Percentiles rank a stretch among this genome's conserved stretches.
Evolutionary conservation across 2,329 filamentous ascomycete species (phyloP).

Genomic region (Teratosphaeria pseudoeucalypti): DNA sequence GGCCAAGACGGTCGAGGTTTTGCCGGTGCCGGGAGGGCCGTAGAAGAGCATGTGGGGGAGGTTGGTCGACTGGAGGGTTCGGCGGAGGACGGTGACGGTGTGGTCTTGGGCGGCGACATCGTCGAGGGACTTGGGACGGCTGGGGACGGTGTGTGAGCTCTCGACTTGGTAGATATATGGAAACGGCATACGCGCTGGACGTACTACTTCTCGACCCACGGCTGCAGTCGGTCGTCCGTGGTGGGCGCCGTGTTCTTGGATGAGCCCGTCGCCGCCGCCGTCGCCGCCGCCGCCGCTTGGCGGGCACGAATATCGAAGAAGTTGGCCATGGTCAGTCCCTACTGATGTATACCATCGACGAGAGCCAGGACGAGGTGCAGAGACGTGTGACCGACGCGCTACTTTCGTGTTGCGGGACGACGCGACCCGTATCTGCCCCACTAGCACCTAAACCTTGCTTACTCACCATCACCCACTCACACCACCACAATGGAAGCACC

Average conservation of each 20-base stretch:
- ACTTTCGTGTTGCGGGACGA: background rate
- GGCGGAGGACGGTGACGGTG: conserved; percentile 82
- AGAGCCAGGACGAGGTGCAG: background rate
- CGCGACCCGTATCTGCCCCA: background rate
- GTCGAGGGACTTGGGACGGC: conserved; percentile 82
- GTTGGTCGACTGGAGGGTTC: conserved; percentile 92
- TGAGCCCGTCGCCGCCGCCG: conserved; percentile 58
- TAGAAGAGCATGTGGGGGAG: conserved; percentile 99
- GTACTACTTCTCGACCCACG: conserved; percentile 99
- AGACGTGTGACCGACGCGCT: background rate
- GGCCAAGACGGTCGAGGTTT: conserved; percentile 94
- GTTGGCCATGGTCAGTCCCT: conserved; percentile 53
- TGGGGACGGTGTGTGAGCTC: conserved; percentile 29
- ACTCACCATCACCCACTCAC: too few species aligned
- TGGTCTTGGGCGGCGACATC: conserved; percentile 98
- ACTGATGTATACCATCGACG: background rate
- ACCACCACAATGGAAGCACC: too few species aligned
- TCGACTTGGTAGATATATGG: background rate
- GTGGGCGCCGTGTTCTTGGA: conserved; percentile 53
- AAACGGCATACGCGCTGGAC: conserved; percentile 6
- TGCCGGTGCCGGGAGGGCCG: conserved; percentile 91
- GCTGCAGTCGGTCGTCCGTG: conserved; percentile 62
- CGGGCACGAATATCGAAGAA: conserved; percentile 96
- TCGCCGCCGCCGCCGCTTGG: conserved; percentile 52
- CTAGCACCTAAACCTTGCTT: background rate